These are phyloP conservation scores for Saksenaea oblongispora DNA, from an alignment of 371 early-diverging fungal genomes.

Conservation along the genomic window DNA sequence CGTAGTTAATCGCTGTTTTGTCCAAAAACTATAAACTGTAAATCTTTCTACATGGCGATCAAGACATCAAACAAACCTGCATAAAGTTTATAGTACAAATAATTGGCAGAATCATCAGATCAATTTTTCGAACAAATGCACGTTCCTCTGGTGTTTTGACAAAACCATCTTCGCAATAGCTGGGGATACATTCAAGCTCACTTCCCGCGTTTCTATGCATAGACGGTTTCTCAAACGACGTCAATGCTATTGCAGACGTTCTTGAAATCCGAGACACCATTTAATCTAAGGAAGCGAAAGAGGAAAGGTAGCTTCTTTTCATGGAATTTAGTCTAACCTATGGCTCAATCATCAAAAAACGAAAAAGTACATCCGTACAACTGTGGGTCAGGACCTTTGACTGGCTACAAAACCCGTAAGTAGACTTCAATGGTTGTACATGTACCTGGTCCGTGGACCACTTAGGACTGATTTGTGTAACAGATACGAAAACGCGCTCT, in stretches of 20 bases:
- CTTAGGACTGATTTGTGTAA: not conserved
- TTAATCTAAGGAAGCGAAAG: not conserved
- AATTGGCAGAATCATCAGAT: constrained; percentile 37
- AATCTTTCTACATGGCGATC: not conserved
- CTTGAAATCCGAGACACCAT: not conserved
- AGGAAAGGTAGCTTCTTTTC: not conserved
- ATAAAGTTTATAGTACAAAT: constrained; percentile 39
- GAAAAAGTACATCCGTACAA: not conserved
- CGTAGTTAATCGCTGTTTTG: constrained; percentile 45
- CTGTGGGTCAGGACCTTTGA: not conserved
- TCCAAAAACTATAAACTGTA: constrained; percentile 33
- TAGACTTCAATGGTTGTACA: not conserved
- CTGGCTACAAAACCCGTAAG: not conserved
- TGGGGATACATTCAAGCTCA: not conserved
- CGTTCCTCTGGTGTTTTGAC: constrained; percentile 23
- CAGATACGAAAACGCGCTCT: not conserved
- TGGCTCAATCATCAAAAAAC: not conserved
- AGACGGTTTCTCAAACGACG: not conserved
- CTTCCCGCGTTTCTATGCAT: not conserved
- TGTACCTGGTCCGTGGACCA: not conserved
- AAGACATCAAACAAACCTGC: constrained; percentile 23
- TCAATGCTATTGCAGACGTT: not conserved
- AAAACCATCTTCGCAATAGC: constrained; percentile 3
- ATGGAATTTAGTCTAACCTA: not conserved
- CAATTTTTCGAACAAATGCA: constrained; percentile 36